Percentiles rank a stretch among this genome's conserved stretches.
Conservation (phyloP, 2,329 filamentous ascomycete species). For the Trichoderma sp. region DNA sequence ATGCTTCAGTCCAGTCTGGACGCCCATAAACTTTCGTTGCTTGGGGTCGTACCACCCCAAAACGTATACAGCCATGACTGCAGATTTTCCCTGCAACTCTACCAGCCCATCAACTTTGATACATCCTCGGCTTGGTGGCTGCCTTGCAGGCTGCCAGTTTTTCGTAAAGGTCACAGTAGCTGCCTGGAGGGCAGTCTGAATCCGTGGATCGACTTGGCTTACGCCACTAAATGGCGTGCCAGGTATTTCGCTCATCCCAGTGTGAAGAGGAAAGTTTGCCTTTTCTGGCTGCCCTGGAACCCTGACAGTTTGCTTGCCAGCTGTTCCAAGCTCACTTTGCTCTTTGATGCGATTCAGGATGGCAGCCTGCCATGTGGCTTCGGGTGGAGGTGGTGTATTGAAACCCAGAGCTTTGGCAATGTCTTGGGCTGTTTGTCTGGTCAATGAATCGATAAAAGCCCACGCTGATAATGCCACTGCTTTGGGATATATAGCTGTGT, state of each 20-base stretch:
- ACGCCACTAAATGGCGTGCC: slow-evolving; percentile 37
- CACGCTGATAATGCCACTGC: slow-evolving; percentile 56
- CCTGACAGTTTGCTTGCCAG: slow-evolving; percentile 34
- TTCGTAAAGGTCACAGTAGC: slow-evolving; percentile 45
- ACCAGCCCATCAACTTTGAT: slow-evolving; percentile 59
- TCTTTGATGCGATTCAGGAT: slow-evolving; percentile 39
- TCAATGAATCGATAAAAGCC: slow-evolving; percentile 55
- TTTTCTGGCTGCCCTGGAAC: slow-evolving; percentile 36
- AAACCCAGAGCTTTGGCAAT: slow-evolving; percentile 54
- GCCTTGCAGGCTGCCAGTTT: slow-evolving; percentile 51
- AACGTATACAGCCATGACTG: slow-evolving; percentile 56
- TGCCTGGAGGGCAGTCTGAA: slow-evolving; percentile 41
- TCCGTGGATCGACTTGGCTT: slow-evolving; percentile 43
- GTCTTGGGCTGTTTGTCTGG: slow-evolving; percentile 50
- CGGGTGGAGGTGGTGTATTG: slow-evolving; percentile 34
- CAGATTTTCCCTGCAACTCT: slow-evolving; percentile 53
- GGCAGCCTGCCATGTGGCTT: slow-evolving; percentile 41
- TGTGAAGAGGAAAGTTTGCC: slow-evolving; percentile 35
- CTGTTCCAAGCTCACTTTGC: slow-evolving; percentile 33
- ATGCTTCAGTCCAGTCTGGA: slow-evolving; percentile 50
- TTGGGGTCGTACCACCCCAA: slow-evolving; percentile 61
- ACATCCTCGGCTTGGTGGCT: slow-evolving; percentile 54
- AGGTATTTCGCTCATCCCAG: slow-evolving; percentile 35
- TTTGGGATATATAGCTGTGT: slow-evolving; percentile 58
- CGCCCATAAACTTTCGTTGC: slow-evolving; percentile 49